phyloP scores from a whole-genome alignment of 805 yeast species.

The Candida ovalis region DNA sequence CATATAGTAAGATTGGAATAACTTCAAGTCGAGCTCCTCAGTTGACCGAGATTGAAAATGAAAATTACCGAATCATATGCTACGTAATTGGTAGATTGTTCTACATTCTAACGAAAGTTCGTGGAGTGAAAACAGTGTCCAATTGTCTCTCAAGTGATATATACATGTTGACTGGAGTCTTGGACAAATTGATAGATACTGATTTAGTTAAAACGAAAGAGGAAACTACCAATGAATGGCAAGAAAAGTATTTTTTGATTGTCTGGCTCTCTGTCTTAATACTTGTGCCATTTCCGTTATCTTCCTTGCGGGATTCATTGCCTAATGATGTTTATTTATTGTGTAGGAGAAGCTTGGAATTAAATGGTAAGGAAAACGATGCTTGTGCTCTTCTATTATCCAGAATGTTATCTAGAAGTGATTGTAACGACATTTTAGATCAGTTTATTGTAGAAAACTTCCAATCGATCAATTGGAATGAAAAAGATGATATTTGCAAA shows the following conservation, averaged over 20 bases:
- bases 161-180: slow-evolving; percentile 39
- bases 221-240: slow-evolving; percentile 36
- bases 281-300: slow-evolving; percentile 70
- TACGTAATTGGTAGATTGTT: slow-evolving; percentile 33
- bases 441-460: slow-evolving; percentile 22
- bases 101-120: slow-evolving; percentile 60
- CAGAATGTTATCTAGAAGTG: slow-evolving; percentile 49
- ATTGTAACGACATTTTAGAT: slow-evolving; percentile 28
- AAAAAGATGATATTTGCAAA: slow-evolving; percentile 9
- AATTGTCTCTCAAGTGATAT: slow-evolving; percentile 61
- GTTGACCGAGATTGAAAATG: not conserved
- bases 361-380: slow-evolving; percentile 56
- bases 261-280: slow-evolving; percentile 72
- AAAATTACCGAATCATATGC: slow-evolving; percentile 7
- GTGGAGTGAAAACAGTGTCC: slow-evolving; percentile 61
- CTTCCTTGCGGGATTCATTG: slow-evolving; percentile 31
- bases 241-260: slow-evolving; percentile 45
- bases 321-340: slow-evolving; percentile 34
- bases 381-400: slow-evolving; percentile 51
- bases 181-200: slow-evolving; percentile 20
- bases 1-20: slow-evolving; percentile 22
- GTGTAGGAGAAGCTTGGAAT: slow-evolving; percentile 32
- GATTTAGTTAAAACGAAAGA: not conserved
- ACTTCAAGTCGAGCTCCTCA: not conserved
- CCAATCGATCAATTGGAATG: slow-evolving; percentile 18